These are phyloP conservation scores for Pelargonium citronellum DNA, from an alignment of 441 rosid species.

Conservation along the genomic window DNA sequence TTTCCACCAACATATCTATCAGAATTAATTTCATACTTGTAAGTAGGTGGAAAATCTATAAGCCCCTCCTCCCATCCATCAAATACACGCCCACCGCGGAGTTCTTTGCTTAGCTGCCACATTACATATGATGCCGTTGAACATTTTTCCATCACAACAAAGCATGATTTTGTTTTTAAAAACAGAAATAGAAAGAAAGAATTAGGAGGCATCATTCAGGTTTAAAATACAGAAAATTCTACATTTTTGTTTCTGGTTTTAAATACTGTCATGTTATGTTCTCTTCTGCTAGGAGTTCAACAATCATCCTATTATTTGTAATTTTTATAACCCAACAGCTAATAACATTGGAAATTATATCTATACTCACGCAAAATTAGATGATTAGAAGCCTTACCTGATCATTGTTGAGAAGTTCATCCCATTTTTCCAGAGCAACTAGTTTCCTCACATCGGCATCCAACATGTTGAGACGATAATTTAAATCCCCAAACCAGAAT, in stretches of 20 bases:
- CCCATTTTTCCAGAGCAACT: slow-evolving; percentile 70
- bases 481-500: slow-evolving; percentile 98
- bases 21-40: slow-evolving; percentile 77
- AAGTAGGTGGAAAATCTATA: slow-evolving; percentile 87
- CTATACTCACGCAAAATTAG: background rate
- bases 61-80: slow-evolving; percentile 91
- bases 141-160: background rate
- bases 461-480: slow-evolving; percentile 73
- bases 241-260: no score
- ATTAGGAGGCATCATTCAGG: no score
- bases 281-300: background rate
- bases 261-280: no score
- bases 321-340: background rate
- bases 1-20: slow-evolving; percentile 71
- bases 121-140: slow-evolving; percentile 19
- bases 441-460: slow-evolving; percentile 72
- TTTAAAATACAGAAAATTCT: no score
- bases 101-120: slow-evolving; percentile 66
- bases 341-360: background rate
- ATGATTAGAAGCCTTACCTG: slow-evolving; percentile 44
- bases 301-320: background rate
- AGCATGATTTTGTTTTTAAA: background rate
- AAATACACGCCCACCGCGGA: slow-evolving; percentile 66
- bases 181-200: background rate
- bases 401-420: slow-evolving; percentile 65